phyloP scores from a whole-genome alignment of 2,329 filamentous ascomycete genomes.

The Zymoseptoria passerinii region DNA sequence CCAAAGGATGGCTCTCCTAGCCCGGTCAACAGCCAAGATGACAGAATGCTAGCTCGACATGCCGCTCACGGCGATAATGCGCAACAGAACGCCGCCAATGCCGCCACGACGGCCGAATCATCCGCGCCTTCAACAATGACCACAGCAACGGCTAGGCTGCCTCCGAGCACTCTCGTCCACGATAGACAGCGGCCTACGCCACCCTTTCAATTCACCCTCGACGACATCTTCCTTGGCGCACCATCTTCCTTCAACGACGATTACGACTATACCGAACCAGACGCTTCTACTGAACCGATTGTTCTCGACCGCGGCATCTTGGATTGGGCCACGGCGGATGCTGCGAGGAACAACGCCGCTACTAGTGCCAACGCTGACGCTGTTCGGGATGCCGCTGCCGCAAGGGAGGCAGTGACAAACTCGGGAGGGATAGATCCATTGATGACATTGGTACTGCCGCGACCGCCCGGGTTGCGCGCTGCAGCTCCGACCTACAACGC shows the following conservation, averaged over 20 bases:
- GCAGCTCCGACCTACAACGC: neutral
- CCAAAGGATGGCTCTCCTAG: neutral
- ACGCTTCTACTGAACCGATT: conserved; percentile 21
- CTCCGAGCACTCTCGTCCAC: neutral
- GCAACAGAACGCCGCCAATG: neutral
- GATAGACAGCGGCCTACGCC: neutral
- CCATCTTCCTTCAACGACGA: conserved; percentile 17
- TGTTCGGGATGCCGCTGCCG: neutral
- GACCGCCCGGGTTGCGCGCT: conserved; percentile 1
- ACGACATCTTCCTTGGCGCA: conserved; percentile 25
- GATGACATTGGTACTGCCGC: conserved; percentile 21
- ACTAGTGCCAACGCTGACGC: conserved; percentile 3
- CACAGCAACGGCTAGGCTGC: neutral
- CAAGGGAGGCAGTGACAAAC: neutral
- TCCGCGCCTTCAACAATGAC: neutral
- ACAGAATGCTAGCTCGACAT: neutral
- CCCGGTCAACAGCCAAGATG: neutral
- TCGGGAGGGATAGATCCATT: conserved; percentile 19
- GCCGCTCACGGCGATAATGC: neutral
- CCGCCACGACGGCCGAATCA: neutral
- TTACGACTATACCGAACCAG: conserved; percentile 17
- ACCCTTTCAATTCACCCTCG: conserved; percentile 19
- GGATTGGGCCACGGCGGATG: conserved; percentile 22
- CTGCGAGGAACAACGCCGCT: neutral
- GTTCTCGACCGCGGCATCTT: conserved; percentile 30